Evolutionary conservation across 140 eudicot genomes (phyloP).

Genomic region (Erigeron philadelphicus): DNA sequence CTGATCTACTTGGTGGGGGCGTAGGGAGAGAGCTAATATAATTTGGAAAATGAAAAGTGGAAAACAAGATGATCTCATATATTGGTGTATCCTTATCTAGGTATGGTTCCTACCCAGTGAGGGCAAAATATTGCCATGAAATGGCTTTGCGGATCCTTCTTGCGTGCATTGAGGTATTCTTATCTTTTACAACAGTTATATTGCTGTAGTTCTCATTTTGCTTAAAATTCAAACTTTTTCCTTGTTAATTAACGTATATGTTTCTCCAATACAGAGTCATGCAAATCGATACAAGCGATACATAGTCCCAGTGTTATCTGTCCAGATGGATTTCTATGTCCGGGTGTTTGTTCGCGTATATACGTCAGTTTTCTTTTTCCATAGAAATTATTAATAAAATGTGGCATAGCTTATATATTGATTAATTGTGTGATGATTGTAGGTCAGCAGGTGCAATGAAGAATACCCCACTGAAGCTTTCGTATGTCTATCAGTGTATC

Average conservation of each 20-base stretch:
- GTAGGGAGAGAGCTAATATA: no score
- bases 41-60: no score
- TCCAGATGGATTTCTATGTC: slow-evolving; percentile 90
- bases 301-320: slow-evolving; percentile 86
- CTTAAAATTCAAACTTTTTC: not conserved
- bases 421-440: slow-evolving; percentile 17
- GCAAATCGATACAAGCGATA: slow-evolving; percentile 92
- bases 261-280: slow-evolving; percentile 64
- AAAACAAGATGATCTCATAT: slow-evolving; percentile 18
- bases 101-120: slow-evolving; percentile 89
- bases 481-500: slow-evolving; percentile 82
- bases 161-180: slow-evolving; percentile 82
- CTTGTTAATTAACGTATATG: not conserved
- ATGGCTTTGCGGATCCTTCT: slow-evolving; percentile 96
- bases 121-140: slow-evolving; percentile 90
- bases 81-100: slow-evolving; percentile 36
- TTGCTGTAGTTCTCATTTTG: not conserved
- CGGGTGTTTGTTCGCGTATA: slow-evolving; percentile 92
- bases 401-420: not conserved
- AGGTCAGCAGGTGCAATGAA: slow-evolving; percentile 80
- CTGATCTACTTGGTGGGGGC: no score
- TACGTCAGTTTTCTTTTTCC: slow-evolving; percentile 48
- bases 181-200: slow-evolving; percentile 12
- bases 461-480: slow-evolving; percentile 87
- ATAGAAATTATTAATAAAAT: not conserved